Base-by-base conservation (phyloP, 257 asterid species). In the Ocimum tenuiflorum region DNA sequence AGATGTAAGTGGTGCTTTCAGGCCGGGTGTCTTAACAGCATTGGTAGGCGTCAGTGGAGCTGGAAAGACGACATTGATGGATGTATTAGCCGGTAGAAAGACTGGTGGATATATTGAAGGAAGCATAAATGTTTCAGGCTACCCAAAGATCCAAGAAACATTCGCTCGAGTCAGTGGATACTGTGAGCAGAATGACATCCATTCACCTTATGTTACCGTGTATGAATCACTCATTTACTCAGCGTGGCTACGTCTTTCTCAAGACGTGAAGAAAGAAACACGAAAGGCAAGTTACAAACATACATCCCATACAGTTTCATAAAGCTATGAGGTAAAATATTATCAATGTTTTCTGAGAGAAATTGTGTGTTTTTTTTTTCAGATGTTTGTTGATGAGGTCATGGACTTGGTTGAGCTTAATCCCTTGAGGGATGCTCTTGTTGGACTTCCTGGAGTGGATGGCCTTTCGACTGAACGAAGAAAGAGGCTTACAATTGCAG, bases 1-100 rank as follows among this genome's bases (percentile, higher is more conserved):
- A 71, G 94, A 89, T 63, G 86, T 81, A 43, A 82, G 97, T 71
- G 97, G 97, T 29, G 91, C 94, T 11, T 87, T 85, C 65, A 76
- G 89, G 80, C 97, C 95, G 0, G 94, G 97, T 17, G 73, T 89
- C 60, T 73, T 89, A 7, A 89, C 97, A 45, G 97, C 95, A 6
- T 63, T 89, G 60, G 94, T 89, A 0, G 97, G 95, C 41, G 94
- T 89, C 39, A 89, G 95, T 78, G 97, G 97, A 31, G 97, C 97
- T 49, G 97, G 97, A 77, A 89, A 89, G 85, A 87, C 97, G 13
- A 87, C 97, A 29, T 78, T 89, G 64, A 89, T 89, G 97, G 97
- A 89, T 62, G 97, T 89, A 54, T 80, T 89, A 47, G 97, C 95
- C 0, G 97, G 97, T 49, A 71, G 97, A 66, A 89, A 89, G 46